Evolutionary conservation across 23 red algal genomes (phyloP).

Genomic region (Cyanidium caldarium): DNA sequence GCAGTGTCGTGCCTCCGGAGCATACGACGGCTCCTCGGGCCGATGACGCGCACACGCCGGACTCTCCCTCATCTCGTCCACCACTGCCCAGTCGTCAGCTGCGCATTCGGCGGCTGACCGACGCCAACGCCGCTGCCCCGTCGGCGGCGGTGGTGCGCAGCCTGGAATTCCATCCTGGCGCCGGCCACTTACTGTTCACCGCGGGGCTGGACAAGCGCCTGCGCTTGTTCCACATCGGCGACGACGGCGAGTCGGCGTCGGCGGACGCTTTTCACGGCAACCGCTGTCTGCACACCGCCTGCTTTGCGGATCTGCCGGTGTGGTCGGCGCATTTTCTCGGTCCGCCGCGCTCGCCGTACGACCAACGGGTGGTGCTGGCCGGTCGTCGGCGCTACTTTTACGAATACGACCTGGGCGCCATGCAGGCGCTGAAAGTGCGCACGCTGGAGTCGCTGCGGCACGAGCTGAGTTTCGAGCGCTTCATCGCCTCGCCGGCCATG

Average conservation of each 20-base stretch:
- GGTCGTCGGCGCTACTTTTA: constrained; percentile 40
- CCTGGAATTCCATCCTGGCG: constrained; percentile 46
- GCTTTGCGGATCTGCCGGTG: constrained; percentile 36
- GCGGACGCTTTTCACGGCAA: constrained; percentile 18
- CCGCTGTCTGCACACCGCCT: constrained; percentile 24
- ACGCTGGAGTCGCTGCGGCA: constrained; percentile 6
- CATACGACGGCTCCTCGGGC: not conserved
- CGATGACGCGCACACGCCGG: not conserved
- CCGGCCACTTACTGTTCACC: constrained; percentile 33
- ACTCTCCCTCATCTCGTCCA: not conserved
- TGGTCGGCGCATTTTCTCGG: constrained; percentile 24
- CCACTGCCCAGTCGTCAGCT: not conserved
- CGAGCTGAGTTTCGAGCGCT: constrained; percentile 25
- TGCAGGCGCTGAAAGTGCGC: not conserved
- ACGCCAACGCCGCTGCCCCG: constrained; percentile 37
- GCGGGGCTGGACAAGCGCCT: constrained; percentile 57
- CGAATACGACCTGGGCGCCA: constrained; percentile 36
- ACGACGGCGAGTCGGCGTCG: not conserved
- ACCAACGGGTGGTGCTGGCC: constrained; percentile 14
- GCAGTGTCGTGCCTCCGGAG: not conserved
- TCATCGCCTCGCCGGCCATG: constrained; percentile 34
- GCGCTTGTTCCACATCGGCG: constrained; percentile 17
- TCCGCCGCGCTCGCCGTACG: not conserved
- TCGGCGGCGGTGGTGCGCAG: constrained; percentile 20
- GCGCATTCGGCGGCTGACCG: constrained; percentile 19